These are phyloP conservation scores for Acer campestre DNA, from an alignment of 345 rosid species.

Conservation along the genomic window DNA sequence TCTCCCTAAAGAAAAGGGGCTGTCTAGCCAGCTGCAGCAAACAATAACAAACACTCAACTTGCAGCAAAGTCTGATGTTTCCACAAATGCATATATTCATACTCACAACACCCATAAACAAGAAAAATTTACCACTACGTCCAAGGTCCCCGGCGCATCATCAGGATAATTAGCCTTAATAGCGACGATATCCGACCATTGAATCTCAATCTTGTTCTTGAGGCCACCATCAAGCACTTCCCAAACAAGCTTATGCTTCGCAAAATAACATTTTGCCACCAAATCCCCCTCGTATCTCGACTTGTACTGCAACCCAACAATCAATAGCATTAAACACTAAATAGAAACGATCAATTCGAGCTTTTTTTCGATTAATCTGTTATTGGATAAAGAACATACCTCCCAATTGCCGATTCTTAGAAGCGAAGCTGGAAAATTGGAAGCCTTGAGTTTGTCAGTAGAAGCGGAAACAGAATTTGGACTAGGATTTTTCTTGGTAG, in stretches of 20 bases:
- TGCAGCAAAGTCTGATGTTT: too few species aligned
- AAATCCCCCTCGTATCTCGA: slow-evolving; percentile 74
- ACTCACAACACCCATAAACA: neutral
- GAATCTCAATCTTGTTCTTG: slow-evolving; percentile 78
- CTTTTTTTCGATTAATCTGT: neutral
- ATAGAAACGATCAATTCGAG: neutral
- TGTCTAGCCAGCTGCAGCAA: slow-evolving; percentile 64
- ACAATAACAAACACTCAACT: slow-evolving; percentile 8
- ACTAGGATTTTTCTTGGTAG: slow-evolving; percentile 24
- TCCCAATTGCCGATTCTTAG: slow-evolving; percentile 75
- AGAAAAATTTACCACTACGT: slow-evolving; percentile 53
- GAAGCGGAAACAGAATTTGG: slow-evolving; percentile 16
- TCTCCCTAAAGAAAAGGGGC: slow-evolving; percentile 79
- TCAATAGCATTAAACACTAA: neutral
- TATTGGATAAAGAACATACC: slow-evolving; percentile 34
- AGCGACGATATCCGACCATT: slow-evolving; percentile 76
- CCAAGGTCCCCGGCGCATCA: slow-evolving; percentile 50
- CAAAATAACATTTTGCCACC: slow-evolving; percentile 79
- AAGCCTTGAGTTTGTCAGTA: slow-evolving; percentile 66
- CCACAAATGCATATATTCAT: neutral
- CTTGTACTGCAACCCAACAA: slow-evolving; percentile 44
- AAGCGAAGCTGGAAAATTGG: slow-evolving; percentile 62
- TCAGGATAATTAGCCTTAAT: slow-evolving; percentile 56
- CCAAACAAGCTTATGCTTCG: slow-evolving; percentile 81
- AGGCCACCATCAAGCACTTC: slow-evolving; percentile 81